Conservation (phyloP, 2,329 filamentous ascomycete species). For the Colletotrichum cuscutae region DNA sequence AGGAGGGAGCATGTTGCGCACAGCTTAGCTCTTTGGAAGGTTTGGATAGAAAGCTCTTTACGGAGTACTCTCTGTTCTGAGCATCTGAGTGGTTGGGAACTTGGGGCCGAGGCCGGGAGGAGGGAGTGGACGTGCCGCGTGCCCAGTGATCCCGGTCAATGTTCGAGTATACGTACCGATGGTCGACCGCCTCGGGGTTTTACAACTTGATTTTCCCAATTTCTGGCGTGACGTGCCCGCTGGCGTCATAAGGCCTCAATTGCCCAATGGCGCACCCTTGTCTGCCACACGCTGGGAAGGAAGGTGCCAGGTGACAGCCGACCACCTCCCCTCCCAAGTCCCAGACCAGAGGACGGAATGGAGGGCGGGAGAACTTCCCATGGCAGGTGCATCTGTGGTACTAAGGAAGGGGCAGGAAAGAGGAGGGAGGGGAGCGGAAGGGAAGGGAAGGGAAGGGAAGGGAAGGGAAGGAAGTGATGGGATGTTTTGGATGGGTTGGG, state of each 20-base stretch:
- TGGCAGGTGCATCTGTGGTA: too few species aligned
- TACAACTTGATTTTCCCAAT: background rate
- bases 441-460: background rate
- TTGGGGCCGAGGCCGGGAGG: background rate
- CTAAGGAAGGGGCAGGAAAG: background rate
- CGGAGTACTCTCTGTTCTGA: too few species aligned
- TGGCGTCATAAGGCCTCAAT: constrained; percentile 35
- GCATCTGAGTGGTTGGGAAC: background rate
- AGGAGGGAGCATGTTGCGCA: background rate
- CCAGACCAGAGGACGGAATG: background rate
- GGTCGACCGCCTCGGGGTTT: constrained; percentile 20
- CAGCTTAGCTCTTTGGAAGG: too few species aligned
- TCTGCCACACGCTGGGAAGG: constrained; percentile 21
- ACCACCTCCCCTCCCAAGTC: background rate
- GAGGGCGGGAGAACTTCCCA: background rate
- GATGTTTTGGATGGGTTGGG: background rate
- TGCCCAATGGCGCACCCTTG: constrained; percentile 32
- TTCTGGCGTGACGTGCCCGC: constrained; percentile 35
- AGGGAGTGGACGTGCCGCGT: background rate
- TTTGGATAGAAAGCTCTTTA: too few species aligned
- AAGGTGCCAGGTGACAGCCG: background rate
- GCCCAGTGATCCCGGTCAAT: background rate
- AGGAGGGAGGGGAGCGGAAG: background rate
- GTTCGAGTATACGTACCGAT: background rate
- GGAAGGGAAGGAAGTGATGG: background rate